These are phyloP conservation scores for Candida yuanshanica DNA, from an alignment of 805 yeast species.

Conservation along the genomic window DNA sequence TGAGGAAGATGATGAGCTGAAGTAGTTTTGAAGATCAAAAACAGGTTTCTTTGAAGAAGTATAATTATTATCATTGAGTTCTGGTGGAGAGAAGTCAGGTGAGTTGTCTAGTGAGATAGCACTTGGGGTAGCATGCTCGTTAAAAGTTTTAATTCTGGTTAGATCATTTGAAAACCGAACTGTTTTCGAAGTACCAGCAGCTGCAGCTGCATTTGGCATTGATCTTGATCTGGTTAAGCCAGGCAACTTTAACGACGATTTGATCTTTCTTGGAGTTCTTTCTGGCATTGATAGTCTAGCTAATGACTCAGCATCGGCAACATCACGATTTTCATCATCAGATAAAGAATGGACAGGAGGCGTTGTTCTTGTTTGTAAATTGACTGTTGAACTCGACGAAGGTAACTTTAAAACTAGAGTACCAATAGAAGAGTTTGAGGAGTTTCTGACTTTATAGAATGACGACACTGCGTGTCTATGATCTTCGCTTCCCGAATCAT, in stretches of 20 bases:
- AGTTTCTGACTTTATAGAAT: constrained; percentile 6
- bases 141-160: constrained; percentile 60
- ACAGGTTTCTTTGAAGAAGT: constrained; percentile 16
- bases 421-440: constrained; percentile 20
- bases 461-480: constrained; percentile 10
- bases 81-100: constrained; percentile 28
- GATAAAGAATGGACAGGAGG: neutral
- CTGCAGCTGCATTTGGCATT: constrained; percentile 34
- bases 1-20: constrained; percentile 13
- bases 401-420: constrained; percentile 20
- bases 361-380: constrained; percentile 5
- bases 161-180: constrained; percentile 60
- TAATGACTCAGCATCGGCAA: constrained; percentile 3
- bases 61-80: constrained; percentile 4
- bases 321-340: neutral
- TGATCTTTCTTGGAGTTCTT: constrained; percentile 18
- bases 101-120: constrained; percentile 57
- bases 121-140: constrained; percentile 53
- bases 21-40: constrained; percentile 16
- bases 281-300: constrained; percentile 8
- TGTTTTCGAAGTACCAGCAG: constrained; percentile 32
- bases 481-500: constrained; percentile 17
- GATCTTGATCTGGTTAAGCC: constrained; percentile 35
- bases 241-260: constrained; percentile 44
- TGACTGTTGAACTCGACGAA: constrained; percentile 20